A percentile compares a stretch with the other conserved stretches of the same genome.
Evolutionary conservation across 345 rosid genomes (phyloP).

Genomic region (rapeseed (Brassica napus)): Da-Ae NC_063443.1:923501-924000

Average conservation of each 20-base stretch:
- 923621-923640: slow-evolving; percentile 90
- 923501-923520: slow-evolving; percentile 67
- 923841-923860: neutral
- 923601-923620: slow-evolving; percentile 91
- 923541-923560: slow-evolving; percentile 58
- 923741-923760: slow-evolving; percentile 99
- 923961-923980: slow-evolving; percentile 81
- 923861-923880: neutral
- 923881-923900: slow-evolving; percentile 29
- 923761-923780: slow-evolving; percentile 95
- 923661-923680: slow-evolving; percentile 95
- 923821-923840: neutral
- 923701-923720: slow-evolving; percentile 97
- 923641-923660: slow-evolving; percentile 98
- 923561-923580: slow-evolving; percentile 59
- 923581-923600: slow-evolving; percentile 96
- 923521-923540: slow-evolving; percentile 60
- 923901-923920: slow-evolving; percentile 96
- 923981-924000: slow-evolving; percentile 49
- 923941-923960: slow-evolving; percentile 99
- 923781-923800: slow-evolving; percentile 96
- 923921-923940: slow-evolving; percentile 98
- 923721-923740: slow-evolving; percentile 99
- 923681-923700: slow-evolving; percentile 97
- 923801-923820: neutral